These are phyloP conservation scores for Orbilia brochopaga DNA, from an alignment of 2,329 filamentous ascomycete species.

Conservation along the genomic window DNA sequence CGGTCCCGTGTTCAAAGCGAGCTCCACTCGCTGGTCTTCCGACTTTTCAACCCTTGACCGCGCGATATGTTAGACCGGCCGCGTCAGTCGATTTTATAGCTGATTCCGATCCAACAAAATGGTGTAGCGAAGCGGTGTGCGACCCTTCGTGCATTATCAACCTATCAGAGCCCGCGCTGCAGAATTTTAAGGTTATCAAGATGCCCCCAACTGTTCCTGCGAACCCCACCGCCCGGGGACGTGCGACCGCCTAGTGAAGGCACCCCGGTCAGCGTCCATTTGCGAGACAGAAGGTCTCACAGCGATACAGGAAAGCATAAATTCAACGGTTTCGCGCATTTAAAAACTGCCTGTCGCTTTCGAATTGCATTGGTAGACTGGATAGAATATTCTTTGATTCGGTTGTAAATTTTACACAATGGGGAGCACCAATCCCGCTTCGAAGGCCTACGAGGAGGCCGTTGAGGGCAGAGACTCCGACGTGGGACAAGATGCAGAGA, in stretches of 20 bases:
- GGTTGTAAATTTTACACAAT: constrained; percentile 11
- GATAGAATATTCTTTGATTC: not conserved
- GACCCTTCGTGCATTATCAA: constrained; percentile 9
- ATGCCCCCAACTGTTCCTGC: constrained; percentile 2
- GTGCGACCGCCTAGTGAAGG: not conserved
- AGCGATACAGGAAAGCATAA: constrained; percentile 4
- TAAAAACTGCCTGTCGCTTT: too few species aligned
- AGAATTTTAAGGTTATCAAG: constrained; percentile 20
- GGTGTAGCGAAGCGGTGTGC: not conserved
- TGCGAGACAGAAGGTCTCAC: not conserved
- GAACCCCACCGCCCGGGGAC: constrained; percentile 6
- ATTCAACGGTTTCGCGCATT: constrained; percentile 4
- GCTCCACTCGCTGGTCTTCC: not conserved
- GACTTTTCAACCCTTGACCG: not conserved
- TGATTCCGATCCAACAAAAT: not conserved
- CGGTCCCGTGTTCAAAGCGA: not conserved
- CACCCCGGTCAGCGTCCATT: not conserved
- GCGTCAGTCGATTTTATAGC: not conserved
- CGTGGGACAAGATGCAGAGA: constrained; percentile 41
- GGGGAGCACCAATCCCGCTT: constrained; percentile 10
- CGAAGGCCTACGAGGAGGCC: constrained; percentile 28
- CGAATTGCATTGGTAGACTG: too few species aligned
- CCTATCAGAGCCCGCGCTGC: constrained; percentile 23
- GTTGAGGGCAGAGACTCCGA: constrained; percentile 36
- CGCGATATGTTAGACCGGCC: too few species aligned